Evolutionary conservation across 1,284 basidiomycete species (phyloP).

Genomic region (Malassezia vespertilionis): DNA sequence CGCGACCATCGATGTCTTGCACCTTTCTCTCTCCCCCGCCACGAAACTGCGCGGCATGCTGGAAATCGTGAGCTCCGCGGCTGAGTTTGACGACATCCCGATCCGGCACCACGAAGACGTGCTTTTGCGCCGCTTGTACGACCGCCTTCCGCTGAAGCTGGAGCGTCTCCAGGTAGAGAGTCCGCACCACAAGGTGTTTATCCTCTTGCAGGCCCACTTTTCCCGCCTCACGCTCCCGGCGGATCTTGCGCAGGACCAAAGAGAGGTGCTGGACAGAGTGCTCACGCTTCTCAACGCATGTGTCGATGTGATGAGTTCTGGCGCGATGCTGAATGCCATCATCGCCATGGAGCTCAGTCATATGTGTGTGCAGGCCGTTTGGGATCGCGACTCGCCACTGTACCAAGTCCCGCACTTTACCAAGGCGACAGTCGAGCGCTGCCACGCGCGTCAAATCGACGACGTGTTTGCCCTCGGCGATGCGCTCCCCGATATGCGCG

Average conservation of each 20-base stretch:
- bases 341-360: conserved; percentile 98
- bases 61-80: conserved; percentile 88
- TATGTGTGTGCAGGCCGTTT: conserved; percentile 96
- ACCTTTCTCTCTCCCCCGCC: conserved; percentile 81
- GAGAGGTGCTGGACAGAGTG: conserved; percentile 73
- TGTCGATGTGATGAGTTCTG: conserved; percentile 95
- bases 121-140: conserved; percentile 64
- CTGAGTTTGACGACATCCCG: conserved; percentile 88
- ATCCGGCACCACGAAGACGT: conserved; percentile 60
- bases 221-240: conserved; percentile 78
- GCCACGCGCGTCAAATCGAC: conserved; percentile 52
- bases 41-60: conserved; percentile 96
- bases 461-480: conserved; percentile 41
- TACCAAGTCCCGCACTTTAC: conserved; percentile 96
- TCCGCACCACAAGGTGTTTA: conserved; percentile 95
- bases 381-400: conserved; percentile 67
- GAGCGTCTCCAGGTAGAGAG: conserved; percentile 71
- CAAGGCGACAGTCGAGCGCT: conserved; percentile 60
- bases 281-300: conserved; percentile 61
- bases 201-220: conserved; percentile 93
- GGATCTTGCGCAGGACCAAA: conserved; percentile 84
- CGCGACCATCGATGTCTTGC: conserved; percentile 92
- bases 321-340: conserved; percentile 83
- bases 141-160: conserved; percentile 92
- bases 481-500: conserved; percentile 31